Evolutionary conservation across 148 eudicot genomes (phyloP).

Genomic region (Tetragonia tetragonoides): DNA sequence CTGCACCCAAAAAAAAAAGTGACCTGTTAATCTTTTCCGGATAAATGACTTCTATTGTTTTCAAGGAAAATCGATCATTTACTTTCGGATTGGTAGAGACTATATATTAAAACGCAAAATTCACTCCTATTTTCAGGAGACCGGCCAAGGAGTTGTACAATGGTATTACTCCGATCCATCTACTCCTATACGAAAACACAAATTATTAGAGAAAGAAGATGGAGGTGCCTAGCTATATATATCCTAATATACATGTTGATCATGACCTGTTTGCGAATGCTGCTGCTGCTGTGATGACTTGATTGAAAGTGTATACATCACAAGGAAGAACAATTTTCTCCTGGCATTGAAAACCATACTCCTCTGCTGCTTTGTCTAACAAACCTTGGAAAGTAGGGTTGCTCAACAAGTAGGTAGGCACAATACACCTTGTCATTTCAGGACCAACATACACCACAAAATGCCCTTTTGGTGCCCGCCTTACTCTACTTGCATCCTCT

Average conservation of each 20-base stretch:
- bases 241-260: neutral
- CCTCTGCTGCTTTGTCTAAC: conserved; percentile 54
- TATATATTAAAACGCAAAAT: no score
- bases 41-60: no score
- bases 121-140: no score
- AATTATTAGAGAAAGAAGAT: no score
- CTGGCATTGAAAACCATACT: conserved; percentile 42
- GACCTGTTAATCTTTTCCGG: no score
- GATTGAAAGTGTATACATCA: conserved; percentile 41
- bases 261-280: conserved; percentile 9
- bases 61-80: no score
- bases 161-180: no score
- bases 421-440: conserved; percentile 47
- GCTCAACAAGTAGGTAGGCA: conserved; percentile 48
- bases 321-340: conserved; percentile 55
- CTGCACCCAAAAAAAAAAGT: no score
- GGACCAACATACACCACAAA: conserved; percentile 73
- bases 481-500: conserved; percentile 23
- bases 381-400: conserved; percentile 45
- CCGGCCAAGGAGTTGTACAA: no score
- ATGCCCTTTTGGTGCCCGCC: conserved; percentile 57
- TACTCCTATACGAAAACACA: no score
- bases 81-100: no score
- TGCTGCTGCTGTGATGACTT: conserved; percentile 4
- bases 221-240: no score